Conservation (phyloP, 2,329 filamentous ascomycete species). For the Aspergillus sp. region DNA sequence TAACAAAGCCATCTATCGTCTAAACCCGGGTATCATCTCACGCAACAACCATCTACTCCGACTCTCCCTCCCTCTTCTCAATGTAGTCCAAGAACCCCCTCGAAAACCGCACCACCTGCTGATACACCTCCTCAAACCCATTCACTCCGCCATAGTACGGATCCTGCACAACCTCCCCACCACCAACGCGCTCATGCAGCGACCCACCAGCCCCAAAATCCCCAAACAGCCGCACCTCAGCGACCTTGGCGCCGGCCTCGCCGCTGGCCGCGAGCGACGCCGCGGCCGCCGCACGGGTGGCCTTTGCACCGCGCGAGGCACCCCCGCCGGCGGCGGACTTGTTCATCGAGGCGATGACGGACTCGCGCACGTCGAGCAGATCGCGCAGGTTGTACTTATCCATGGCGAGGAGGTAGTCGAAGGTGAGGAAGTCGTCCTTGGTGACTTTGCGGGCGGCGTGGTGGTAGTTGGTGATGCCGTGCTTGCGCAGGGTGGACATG, state of each 20-base stretch:
- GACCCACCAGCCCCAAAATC: constrained; percentile 65
- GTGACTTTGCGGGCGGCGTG: constrained; percentile 74
- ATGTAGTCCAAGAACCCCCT: constrained; percentile 69
- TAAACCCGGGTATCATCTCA: constrained; percentile 21
- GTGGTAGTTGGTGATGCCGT: constrained; percentile 74
- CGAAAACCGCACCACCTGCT: constrained; percentile 77
- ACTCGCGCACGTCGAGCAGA: constrained; percentile 59
- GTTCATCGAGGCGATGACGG: constrained; percentile 51
- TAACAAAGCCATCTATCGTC: constrained; percentile 2
- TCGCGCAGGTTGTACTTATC: constrained; percentile 77
- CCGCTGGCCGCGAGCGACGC: constrained; percentile 32
- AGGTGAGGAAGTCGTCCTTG: constrained; percentile 72
- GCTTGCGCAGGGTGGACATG: constrained; percentile 69
- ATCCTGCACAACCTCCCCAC: constrained; percentile 73
- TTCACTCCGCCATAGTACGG: constrained; percentile 88
- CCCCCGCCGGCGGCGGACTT: constrained; percentile 21
- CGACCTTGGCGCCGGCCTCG: constrained; percentile 36
- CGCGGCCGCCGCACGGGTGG: constrained; percentile 37
- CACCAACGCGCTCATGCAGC: constrained; percentile 34
- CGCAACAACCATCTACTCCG: neutral
- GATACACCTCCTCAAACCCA: constrained; percentile 82
- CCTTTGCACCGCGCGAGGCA: constrained; percentile 22
- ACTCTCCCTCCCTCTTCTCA: constrained; percentile 26
- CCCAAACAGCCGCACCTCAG: constrained; percentile 76
- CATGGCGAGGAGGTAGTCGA: constrained; percentile 96